A percentile compares a stretch with the other conserved stretches of the same genome.
These are phyloP conservation scores for Saccharomycopsis sp. DNA, from an alignment of 805 yeast genomes.

Conservation along the genomic window DNA sequence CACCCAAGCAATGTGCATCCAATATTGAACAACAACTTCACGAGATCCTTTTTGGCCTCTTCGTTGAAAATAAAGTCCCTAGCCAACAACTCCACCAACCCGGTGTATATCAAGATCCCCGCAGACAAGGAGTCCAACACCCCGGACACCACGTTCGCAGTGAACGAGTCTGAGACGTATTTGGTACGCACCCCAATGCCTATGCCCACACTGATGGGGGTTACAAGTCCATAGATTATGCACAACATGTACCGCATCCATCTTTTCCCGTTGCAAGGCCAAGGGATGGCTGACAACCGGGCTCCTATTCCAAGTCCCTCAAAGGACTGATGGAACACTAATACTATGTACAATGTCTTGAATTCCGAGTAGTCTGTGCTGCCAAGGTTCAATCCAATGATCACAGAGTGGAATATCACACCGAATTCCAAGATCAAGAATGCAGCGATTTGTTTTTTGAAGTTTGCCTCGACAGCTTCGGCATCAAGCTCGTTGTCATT, in stretches of 20 bases:
- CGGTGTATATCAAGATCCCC: slow-evolving; percentile 66
- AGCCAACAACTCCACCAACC: slow-evolving; percentile 69
- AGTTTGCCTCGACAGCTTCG: neutral
- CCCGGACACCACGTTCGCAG: slow-evolving; percentile 52
- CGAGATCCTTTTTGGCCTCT: slow-evolving; percentile 36
- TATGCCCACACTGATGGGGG: slow-evolving; percentile 65
- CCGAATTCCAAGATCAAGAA: slow-evolving; percentile 65
- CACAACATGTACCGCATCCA: slow-evolving; percentile 49
- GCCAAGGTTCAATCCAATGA: slow-evolving; percentile 56
- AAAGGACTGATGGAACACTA: slow-evolving; percentile 69
- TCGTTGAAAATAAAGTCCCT: slow-evolving; percentile 52
- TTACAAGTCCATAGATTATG: slow-evolving; percentile 47
- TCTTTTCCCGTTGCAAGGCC: slow-evolving; percentile 39
- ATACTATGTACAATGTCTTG: slow-evolving; percentile 53
- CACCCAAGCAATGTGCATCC: slow-evolving; percentile 47
- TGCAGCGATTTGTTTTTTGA: slow-evolving; percentile 32
- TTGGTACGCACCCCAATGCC: slow-evolving; percentile 69
- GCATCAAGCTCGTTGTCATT: neutral
- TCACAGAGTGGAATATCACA: slow-evolving; percentile 65
- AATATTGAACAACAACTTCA: slow-evolving; percentile 37
- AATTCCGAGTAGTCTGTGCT: slow-evolving; percentile 60
- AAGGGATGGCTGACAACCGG: slow-evolving; percentile 51
- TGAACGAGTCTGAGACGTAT: slow-evolving; percentile 51
- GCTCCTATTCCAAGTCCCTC: slow-evolving; percentile 79
- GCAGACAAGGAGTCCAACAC: slow-evolving; percentile 64